These are phyloP conservation scores for Saccharomyces cerevisiae DNA, from an alignment of 805 yeast species.

Conservation along the genomic window DNA sequence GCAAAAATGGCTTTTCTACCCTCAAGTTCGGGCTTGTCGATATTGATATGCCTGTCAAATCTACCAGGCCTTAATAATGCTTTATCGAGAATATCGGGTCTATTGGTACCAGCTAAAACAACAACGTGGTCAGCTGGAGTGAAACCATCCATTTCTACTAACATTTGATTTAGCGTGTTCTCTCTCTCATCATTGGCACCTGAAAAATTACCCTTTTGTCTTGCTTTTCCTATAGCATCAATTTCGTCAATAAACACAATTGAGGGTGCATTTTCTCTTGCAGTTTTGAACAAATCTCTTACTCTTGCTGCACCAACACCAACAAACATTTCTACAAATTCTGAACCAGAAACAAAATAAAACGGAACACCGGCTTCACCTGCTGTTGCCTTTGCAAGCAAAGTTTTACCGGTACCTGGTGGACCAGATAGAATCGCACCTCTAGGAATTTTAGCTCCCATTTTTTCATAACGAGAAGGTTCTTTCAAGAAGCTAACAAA, in stretches of 20 bases:
- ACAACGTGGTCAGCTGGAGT: constrained; percentile 86
- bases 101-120: constrained; percentile 94
- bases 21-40: constrained; percentile 89
- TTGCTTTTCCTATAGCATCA: constrained; percentile 97
- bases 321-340: constrained; percentile 96
- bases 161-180: constrained; percentile 86
- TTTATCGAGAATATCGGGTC: constrained; percentile 86
- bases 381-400: constrained; percentile 95
- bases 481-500: constrained; percentile 88
- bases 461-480: constrained; percentile 80
- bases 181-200: constrained; percentile 97
- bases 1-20: constrained; percentile 89
- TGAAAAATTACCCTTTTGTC: constrained; percentile 58
- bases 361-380: constrained; percentile 99
- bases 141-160: constrained; percentile 99
- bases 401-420: constrained; percentile 98
- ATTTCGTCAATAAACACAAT: constrained; percentile 97
- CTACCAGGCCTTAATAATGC: constrained; percentile 97
- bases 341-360: constrained; percentile 92
- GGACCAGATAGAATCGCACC: constrained; percentile 98
- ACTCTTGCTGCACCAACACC: constrained; percentile 99
- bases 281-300: constrained; percentile 86
- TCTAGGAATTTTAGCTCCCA: constrained; percentile 96
- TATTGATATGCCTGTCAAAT: constrained; percentile 85
- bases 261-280: constrained; percentile 89